Base-by-base conservation (phyloP, 2,329 filamentous ascomycete genomes). In the Plenodomus lindquistii region DNA sequence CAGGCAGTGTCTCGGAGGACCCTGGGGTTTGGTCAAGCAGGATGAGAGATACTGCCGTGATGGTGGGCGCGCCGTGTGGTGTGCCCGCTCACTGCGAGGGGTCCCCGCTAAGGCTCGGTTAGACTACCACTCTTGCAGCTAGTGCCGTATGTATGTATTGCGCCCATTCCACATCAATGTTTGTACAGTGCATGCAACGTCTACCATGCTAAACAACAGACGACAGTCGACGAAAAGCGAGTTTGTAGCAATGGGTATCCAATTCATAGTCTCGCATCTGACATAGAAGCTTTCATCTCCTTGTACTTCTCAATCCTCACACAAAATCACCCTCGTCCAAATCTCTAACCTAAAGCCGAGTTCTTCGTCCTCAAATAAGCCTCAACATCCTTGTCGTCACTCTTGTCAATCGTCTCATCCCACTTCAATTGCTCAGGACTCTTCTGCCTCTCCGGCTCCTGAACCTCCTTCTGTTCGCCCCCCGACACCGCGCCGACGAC, bases 341-440 rank as follows among this genome's bases (percentile, higher is more conserved):
- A n/a, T n/a, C n/a, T n/a, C n/a, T n/a, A n/a, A n/a, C n/a, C n/a
- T n/a, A n/a, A n/a, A n/a, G n/a, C n/a, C 18, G 34, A 44, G 15
- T 49, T 64, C 52, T 70, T 53, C 42, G 61, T 59, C 43, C 70
- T 63, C 50, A 73, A 37, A 42, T 65, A 69, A 0, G 60, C 63
- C 42, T 73, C 71, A 1, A 73, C 65, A 37, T 64, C 50, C 38
- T 59, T 49, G 18, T 62, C 57, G 16, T 57, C 59, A 13, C 58
- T 66, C 13, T 50, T 59, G 37, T 72, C 70, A 40, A 73, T 63
- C 45, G 60, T 54, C 21, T 36, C 41, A 39, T 72, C 66, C 37
- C 67, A 41, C 29, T 64, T 55, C 52, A 69, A 56, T 36, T 71
- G 58, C 35, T 64, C 59, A 0, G 61, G 57, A 18, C 67, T 67